Percentiles rank a stretch among this genome's conserved stretches.
phyloP scores from a whole-genome alignment of 2,329 filamentous ascomycete species.

The Penicillium glabrum region DNA sequence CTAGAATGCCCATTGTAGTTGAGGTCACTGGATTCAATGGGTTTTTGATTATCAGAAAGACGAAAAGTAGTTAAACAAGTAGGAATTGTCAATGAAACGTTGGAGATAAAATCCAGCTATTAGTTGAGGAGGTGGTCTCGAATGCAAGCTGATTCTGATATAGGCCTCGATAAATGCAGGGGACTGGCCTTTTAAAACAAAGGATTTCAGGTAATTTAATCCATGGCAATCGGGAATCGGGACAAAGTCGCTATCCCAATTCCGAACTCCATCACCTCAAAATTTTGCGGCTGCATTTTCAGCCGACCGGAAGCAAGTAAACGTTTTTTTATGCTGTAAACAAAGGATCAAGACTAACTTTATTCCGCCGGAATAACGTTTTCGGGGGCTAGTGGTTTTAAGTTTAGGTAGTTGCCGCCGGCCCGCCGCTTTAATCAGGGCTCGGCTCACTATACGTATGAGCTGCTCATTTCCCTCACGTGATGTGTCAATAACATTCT shows the following conservation, averaged over 20 bases:
- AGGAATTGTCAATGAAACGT: neutral
- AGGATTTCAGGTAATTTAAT: neutral
- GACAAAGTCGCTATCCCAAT: neutral
- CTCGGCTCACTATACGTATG: too few relatives aligned
- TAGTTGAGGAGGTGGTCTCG: too few relatives aligned
- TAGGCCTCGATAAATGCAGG: neutral
- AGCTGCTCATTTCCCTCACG: too few relatives aligned
- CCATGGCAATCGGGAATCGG: neutral
- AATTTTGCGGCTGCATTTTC: too few relatives aligned
- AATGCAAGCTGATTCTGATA: neutral
- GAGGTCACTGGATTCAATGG: neutral
- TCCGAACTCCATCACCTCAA: neutral
- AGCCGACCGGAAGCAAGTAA: too few relatives aligned
- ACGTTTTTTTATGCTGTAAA: neutral
- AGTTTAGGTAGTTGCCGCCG: too few relatives aligned
- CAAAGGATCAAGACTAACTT: neutral
- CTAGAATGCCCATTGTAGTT: conserved; percentile 2
- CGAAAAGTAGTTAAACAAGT: neutral
- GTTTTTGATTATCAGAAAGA: neutral
- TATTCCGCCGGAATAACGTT: neutral
- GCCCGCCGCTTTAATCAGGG: too few relatives aligned
- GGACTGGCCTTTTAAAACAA: neutral
- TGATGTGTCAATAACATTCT: too few relatives aligned
- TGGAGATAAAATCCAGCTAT: neutral
- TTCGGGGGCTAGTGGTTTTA: neutral